Evolutionary conservation across 768 basidiomycete genomes (phyloP).

Genomic region (Mycena pura): DNA sequence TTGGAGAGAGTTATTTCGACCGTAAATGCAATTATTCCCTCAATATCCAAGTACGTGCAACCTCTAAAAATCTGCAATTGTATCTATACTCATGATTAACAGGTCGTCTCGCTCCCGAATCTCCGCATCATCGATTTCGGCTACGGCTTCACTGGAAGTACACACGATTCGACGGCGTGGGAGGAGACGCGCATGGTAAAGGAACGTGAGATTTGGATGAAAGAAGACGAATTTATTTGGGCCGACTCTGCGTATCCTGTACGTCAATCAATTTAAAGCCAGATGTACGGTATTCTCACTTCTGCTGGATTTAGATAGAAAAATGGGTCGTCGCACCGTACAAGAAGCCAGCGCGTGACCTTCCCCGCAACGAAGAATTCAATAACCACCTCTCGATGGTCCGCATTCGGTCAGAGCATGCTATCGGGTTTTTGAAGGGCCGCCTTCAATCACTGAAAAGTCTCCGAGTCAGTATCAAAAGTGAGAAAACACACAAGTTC

Average conservation of each 20-base stretch:
- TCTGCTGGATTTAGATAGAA: neutral
- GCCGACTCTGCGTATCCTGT: conserved; percentile 39
- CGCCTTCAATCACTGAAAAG: conserved; percentile 30
- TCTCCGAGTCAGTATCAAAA: conserved; percentile 26
- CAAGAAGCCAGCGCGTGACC: conserved; percentile 25
- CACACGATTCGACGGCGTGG: conserved; percentile 35
- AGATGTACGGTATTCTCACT: neutral
- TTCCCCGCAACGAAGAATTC: conserved; percentile 28
- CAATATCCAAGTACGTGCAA: conserved; percentile 13
- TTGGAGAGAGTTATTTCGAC: conserved; percentile 15
- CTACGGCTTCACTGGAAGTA: conserved; percentile 31
- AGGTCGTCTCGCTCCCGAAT: conserved; percentile 9
- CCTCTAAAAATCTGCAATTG: neutral
- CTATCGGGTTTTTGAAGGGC: conserved; percentile 40
- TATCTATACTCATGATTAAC: neutral
- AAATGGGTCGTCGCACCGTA: conserved; percentile 24
- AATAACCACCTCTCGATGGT: conserved; percentile 37
- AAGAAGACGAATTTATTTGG: conserved; percentile 34
- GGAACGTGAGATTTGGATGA: conserved; percentile 18
- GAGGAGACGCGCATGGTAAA: conserved; percentile 15
- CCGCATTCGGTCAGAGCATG: conserved; percentile 37
- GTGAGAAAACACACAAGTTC: conserved; percentile 8
- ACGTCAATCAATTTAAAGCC: neutral
- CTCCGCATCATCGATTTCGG: conserved; percentile 8
- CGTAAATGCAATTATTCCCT: conserved; percentile 13